Conservation (phyloP, 495 filamentous ascomycete genomes). For the Aspergillus bridgeri region DNA sequence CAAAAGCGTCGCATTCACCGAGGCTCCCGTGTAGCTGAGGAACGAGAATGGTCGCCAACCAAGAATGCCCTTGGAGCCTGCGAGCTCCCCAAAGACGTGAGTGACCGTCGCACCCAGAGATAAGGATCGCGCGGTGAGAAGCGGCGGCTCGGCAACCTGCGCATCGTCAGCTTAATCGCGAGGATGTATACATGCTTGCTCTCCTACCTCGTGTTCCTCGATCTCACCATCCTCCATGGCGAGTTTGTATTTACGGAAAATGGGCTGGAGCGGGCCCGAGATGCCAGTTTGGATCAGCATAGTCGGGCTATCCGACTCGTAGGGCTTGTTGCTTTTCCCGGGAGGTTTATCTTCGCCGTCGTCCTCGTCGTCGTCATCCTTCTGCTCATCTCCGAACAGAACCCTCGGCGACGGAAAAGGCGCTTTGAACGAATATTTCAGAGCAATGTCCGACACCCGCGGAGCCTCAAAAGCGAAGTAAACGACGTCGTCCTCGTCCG, state of each 20-base stretch:
- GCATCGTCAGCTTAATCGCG: not conserved
- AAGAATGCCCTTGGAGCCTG: conserved; percentile 28
- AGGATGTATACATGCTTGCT: not conserved
- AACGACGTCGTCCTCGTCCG: conserved; percentile 28
- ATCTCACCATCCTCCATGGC: conserved; percentile 25
- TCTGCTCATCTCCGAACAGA: conserved; percentile 17
- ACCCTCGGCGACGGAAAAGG: conserved; percentile 28
- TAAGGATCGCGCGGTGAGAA: conserved; percentile 27
- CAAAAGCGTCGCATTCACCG: conserved; percentile 24
- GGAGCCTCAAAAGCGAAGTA: conserved; percentile 29
- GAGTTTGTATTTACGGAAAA: conserved; percentile 19
- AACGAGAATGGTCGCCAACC: conserved; percentile 28
- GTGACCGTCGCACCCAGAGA: conserved; percentile 32
- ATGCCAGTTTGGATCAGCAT: conserved; percentile 34
- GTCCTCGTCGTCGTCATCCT: conserved; percentile 21
- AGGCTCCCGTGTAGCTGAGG: conserved; percentile 28
- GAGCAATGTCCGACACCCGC: conserved; percentile 20
- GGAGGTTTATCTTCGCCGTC: conserved; percentile 7
- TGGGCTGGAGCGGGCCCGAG: conserved; percentile 25
- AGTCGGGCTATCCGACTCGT: conserved; percentile 14
- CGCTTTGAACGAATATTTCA: conserved; percentile 35
- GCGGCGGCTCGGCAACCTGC: conserved; percentile 30
- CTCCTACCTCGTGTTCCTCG: conserved; percentile 23
- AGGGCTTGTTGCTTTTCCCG: conserved; percentile 8
- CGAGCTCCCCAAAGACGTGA: conserved; percentile 26